Evolutionary conservation across 768 basidiomycete genomes (phyloP).

Genomic region (Paxillus ammoniavirescens): DNA sequence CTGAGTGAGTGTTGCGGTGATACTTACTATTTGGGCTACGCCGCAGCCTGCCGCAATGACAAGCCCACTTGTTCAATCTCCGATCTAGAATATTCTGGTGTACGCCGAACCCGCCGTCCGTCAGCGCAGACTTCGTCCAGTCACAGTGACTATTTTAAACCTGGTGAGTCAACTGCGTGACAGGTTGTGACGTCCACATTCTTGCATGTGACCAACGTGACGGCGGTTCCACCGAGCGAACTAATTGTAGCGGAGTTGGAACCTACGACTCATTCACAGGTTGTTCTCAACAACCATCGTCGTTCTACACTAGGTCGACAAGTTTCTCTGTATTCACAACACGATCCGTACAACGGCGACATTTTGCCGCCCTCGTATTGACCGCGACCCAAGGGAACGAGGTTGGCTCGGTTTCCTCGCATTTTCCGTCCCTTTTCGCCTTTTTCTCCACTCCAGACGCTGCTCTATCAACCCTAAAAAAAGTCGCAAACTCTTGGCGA

Average conservation of each 20-base stretch:
- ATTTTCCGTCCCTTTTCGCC: constrained; percentile 15
- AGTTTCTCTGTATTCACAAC: constrained; percentile 11
- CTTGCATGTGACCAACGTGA: constrained; percentile 18
- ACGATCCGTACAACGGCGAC: constrained; percentile 4
- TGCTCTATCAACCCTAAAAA: constrained; percentile 13
- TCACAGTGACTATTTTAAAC: too few relatives aligned
- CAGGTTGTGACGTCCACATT: neutral
- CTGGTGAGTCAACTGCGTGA: neutral
- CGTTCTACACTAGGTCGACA: constrained; percentile 18
- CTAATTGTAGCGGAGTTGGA: constrained; percentile 35
- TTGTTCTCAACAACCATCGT: constrained; percentile 36
- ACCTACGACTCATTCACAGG: constrained; percentile 31
- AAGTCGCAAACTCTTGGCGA: constrained; percentile 18
- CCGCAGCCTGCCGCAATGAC: constrained; percentile 19
- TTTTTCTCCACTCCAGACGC: constrained; percentile 3
- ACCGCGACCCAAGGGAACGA: neutral
- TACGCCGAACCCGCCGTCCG: constrained; percentile 9
- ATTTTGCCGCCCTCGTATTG: neutral
- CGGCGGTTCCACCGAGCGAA: constrained; percentile 14
- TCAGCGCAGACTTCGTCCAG: neutral
- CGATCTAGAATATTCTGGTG: constrained; percentile 8
- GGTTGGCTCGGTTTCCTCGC: constrained; percentile 7
- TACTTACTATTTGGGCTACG: neutral
- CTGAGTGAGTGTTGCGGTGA: neutral
- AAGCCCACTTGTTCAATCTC: constrained; percentile 19